phyloP scores from a whole-genome alignment of 148 eudicot genomes.

The Nepenthes gracilis region DNA sequence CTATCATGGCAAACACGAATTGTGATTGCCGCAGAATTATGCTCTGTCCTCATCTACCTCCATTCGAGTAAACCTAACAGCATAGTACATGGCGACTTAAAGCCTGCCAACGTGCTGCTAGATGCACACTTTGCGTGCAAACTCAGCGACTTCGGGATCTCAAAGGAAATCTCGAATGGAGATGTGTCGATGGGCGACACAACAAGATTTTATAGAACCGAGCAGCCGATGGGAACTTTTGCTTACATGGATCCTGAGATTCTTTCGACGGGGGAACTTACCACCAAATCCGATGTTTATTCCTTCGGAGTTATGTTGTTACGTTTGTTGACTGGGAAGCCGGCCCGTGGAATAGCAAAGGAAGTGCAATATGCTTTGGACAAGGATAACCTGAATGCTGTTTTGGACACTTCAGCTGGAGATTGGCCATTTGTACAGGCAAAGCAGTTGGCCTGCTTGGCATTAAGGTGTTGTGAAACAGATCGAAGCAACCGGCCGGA shows the following conservation, averaged over 20 bases:
- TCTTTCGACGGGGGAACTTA: slow-evolving; percentile 41
- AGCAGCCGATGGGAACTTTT: slow-evolving; percentile 5
- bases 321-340: slow-evolving; percentile 53
- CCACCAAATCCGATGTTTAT: slow-evolving; percentile 47
- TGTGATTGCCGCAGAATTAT: slow-evolving; percentile 61
- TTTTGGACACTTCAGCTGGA: slow-evolving; percentile 75
- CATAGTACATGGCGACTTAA: slow-evolving; percentile 14
- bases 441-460: slow-evolving; percentile 61
- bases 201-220: slow-evolving; percentile 5
- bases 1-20: slow-evolving; percentile 76
- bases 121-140: slow-evolving; percentile 54
- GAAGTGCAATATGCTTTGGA: slow-evolving; percentile 45
- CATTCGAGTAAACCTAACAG: slow-evolving; percentile 49
- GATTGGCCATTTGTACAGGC: slow-evolving; percentile 89
- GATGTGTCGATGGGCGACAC: background rate
- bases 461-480: slow-evolving; percentile 45
- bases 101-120: slow-evolving; percentile 45
- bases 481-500: slow-evolving; percentile 40
- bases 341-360: slow-evolving; percentile 31
- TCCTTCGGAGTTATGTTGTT: slow-evolving; percentile 64
- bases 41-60: slow-evolving; percentile 64
- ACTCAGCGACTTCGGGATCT: slow-evolving; percentile 48
- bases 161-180: slow-evolving; percentile 22
- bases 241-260: slow-evolving; percentile 58
- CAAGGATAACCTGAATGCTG: slow-evolving; percentile 30